Base-by-base conservation (phyloP, 2,329 filamentous ascomycete species). In the Fusarium sp. region DNA sequence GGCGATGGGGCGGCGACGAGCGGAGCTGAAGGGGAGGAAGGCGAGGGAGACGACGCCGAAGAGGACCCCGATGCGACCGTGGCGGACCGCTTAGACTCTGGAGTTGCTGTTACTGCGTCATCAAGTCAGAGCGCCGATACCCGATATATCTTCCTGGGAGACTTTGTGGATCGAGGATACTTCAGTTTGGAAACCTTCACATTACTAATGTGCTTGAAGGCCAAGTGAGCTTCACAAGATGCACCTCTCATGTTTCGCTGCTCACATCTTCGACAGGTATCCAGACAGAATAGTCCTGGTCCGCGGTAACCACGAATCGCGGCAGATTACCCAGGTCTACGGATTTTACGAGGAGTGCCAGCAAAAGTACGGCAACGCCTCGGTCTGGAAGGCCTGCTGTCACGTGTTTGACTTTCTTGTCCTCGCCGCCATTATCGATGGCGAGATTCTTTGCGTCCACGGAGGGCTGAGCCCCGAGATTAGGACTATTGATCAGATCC, bases 301-400 rank as follows among this genome's bases (percentile, higher is more conserved):
- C 76, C 94, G 97, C 76, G 97, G 97, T 73, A 99, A 99, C 84
- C 97, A 99, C 86, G 97, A 99, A 84, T 98, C 95, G 30, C 92
- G 97, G 74, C 97, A 97, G 80, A 97, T 99, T 73, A 99, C 97
- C 10, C 97, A 99, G 81, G 98, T 97, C 25, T 99, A 99, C 83
- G 97, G 97, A 64, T 99, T 99, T 85, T 99, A 99, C 84, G 98
- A 97, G 70, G 97, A 99, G 83, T 99, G 97, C 84, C 95, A 95
- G 66, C 93, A 97, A 79, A 99, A 99, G 84, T 99, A 99, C 82
- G 97, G 97, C 80, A 98, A 98, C 81, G 95, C 97, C 14, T 98
- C 97, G 58, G 97, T 99, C n/a, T 99, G 97, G 97, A 97, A 99
- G 84, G 97, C 98, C 68, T 99, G 98, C 84, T 99, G 97, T 74